Conservation (phyloP, 805 yeast genomes). For the Komagataella kurtzmanii region DNA sequence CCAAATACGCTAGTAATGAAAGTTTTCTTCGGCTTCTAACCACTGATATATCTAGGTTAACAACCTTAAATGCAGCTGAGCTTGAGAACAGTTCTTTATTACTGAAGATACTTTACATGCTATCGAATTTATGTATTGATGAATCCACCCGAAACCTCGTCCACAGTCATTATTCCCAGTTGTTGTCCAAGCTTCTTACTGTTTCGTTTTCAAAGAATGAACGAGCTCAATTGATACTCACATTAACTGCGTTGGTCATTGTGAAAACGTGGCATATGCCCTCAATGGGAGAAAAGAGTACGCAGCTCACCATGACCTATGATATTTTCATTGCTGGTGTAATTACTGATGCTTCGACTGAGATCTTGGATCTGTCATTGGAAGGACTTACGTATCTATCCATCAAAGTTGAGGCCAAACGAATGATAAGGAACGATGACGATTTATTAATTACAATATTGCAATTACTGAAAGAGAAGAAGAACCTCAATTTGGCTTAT, state of each 20-base stretch:
- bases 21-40: background rate
- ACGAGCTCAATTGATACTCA: background rate
- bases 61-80: background rate
- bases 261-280: background rate
- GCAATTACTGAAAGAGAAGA: slow-evolving; percentile 9
- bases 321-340: background rate
- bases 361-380: slow-evolving; percentile 7
- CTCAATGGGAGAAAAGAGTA: background rate
- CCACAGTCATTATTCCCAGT: background rate
- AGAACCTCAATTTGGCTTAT: background rate
- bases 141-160: background rate
- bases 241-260: background rate
- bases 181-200: background rate
- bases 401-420: slow-evolving; percentile 23
- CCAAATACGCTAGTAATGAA: background rate
- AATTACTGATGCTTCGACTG: background rate
- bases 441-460: slow-evolving; percentile 18
- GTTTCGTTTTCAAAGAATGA: background rate
- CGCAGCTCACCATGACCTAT: background rate
- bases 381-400: slow-evolving; percentile 41
- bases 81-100: background rate
- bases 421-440: slow-evolving; percentile 22
- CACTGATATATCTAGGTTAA: background rate
- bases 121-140: background rate
- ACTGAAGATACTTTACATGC: background rate